Conservation (phyloP, 1,139 yeast species). For the Hansenula anomala region DNA sequence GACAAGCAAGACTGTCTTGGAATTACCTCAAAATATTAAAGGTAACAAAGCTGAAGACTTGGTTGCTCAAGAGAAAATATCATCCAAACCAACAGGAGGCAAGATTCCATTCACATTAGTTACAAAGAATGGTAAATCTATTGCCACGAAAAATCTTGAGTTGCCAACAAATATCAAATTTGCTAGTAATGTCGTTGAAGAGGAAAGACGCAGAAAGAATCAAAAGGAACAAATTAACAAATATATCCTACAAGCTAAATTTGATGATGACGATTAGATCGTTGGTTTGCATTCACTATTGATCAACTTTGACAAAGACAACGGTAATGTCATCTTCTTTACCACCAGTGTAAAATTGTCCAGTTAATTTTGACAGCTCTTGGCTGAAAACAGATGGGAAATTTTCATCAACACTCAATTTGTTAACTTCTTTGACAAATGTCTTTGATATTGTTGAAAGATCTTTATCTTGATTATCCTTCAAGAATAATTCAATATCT, state of each 20-base stretch:
- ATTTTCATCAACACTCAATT: constrained; percentile 64
- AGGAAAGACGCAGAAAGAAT: constrained; percentile 28
- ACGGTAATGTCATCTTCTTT: constrained; percentile 93
- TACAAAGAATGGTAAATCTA: constrained; percentile 45
- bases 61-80: not conserved
- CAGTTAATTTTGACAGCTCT: constrained; percentile 64
- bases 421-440: constrained; percentile 65
- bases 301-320: constrained; percentile 59
- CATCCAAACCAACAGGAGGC: not conserved
- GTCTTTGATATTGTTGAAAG: constrained; percentile 42
- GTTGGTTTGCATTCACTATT: constrained; percentile 3
- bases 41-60: constrained; percentile 1
- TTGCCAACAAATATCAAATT: constrained; percentile 47
- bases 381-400: constrained; percentile 87
- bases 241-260: constrained; percentile 29
- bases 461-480: constrained; percentile 41
- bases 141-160: constrained; percentile 37
- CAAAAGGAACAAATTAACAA: constrained; percentile 33
- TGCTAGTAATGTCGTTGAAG: constrained; percentile 37
- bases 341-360: constrained; percentile 78
- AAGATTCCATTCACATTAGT: constrained; percentile 46
- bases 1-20: constrained; percentile 19
- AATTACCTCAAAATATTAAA: constrained; percentile 10
- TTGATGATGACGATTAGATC: constrained; percentile 18
- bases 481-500: constrained; percentile 62